Base-by-base conservation (phyloP, 2,329 filamentous ascomycete genomes). In the Epichloe uncinata region DNA sequence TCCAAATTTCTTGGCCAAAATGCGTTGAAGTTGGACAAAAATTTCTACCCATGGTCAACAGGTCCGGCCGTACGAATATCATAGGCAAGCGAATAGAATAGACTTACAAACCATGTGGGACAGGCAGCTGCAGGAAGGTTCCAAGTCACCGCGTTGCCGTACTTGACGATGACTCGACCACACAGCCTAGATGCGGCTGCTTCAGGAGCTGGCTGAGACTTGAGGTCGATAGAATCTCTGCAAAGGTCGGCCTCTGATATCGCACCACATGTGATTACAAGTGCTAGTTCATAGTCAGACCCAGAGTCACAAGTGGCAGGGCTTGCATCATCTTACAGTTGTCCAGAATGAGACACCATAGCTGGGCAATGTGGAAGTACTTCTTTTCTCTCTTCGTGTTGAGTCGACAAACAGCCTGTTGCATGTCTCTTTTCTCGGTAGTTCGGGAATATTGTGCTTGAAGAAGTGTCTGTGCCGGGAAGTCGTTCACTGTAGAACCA, bases 351-450 rank as follows among this genome's bases (percentile, higher is more conserved):
- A 75, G 54, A 52, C 66, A 70, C 73, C 73, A 75, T 9, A 73
- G 50, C 54, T 75, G 73, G 1, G 68, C 61, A 42, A 75, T 67
- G 50, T 75, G 72, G 49, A 73, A 74, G 48, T 71, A 75, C 16
- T 66, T 56, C 2, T 62, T 64, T 9, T 60, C 53, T 0, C 61
- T 62, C 3, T 61, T 63, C 40, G 62, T 61, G 1, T 62, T 62
- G 13, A 67, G 57, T 48, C 66, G 64, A 47, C 71, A 68, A 8
- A 74, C 67, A 3, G 69, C 72, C 54, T 75, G 73, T 26, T 66
- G 58, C 68, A 73, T 67, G 38, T 75, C 72, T 47, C 72, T 61
- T 34, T 66, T 60, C 26, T 62, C 58, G 3, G 59, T 58, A 5
- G 62, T 66, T 4, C 67, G 60, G 1, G 70, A 69, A 52, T 68